Evolutionary conservation across 116 monocot genomes (phyloP), one percentile per base, ranked within the genome.

Genomic region (Iris pallida): DNA sequence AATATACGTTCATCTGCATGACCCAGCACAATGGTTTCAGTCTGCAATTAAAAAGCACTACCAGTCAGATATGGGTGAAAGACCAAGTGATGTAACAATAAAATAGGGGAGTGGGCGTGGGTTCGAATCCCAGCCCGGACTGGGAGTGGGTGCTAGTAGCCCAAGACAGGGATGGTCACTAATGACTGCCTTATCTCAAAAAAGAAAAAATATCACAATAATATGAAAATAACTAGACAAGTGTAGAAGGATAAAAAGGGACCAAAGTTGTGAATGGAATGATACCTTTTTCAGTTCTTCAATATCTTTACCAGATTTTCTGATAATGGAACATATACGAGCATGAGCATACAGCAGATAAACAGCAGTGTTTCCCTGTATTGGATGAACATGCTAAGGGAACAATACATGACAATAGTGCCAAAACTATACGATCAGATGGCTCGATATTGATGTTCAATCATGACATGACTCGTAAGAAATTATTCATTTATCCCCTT

Each of bases 321-420:
- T 79, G 65, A 98, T 92, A 59, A 98, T 98, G 8, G 98, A 98
- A 66, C 90, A 87, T 57, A 98, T 98, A 15, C 93, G 98, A 71
- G 98, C 93, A 86, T 98, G 93, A 59, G 98, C 98, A 78, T 98
- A 98, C 68, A 92, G 73, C 58, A 98, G 75, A 80, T 98, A 98
- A 18, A 98, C 98, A 67, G 93, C 98, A 55, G 98, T 98, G 71
- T 98, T 93, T 51, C 98, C 98, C 98, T 98, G 83, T 54, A 54
- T 11, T 66, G 53, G 16, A 67, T 9, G 41, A 79, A 13, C 8
- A 73, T 45, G 8, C 18, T 59, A 49, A 47, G n/a, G 59, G 6
- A 18, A 80, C 42, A 65, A 57, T 10, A 18, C n/a, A 57, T 12
- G 44, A 16, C 20, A 53, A 6, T 46, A 20, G 9, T 45, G n/a